phyloP scores from a whole-genome alignment of 176 grass and related monocot species.

The Aegilops longissima region DNA sequence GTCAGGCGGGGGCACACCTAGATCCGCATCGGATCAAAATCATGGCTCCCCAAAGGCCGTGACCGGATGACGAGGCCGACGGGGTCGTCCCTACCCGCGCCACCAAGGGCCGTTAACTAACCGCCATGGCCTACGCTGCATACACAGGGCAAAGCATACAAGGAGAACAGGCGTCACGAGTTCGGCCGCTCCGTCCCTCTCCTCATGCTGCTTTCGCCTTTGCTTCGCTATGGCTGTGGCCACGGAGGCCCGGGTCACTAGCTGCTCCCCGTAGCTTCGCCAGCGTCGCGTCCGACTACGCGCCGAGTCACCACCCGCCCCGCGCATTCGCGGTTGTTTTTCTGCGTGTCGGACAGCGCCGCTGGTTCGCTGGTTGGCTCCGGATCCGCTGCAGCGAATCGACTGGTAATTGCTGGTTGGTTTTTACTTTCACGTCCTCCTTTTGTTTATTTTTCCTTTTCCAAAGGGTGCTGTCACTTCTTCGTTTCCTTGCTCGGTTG shows the following conservation, averaged over 20 bases:
- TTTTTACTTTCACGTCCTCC: not conserved
- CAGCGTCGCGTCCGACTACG: conserved; percentile 10
- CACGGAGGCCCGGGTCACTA: conserved; percentile 5
- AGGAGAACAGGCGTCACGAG: not conserved
- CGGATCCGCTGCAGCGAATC: not conserved
- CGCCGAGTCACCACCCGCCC: not conserved
- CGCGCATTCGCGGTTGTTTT: not conserved
- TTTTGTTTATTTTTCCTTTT: not conserved
- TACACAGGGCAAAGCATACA: not conserved
- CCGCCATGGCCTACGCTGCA: not conserved
- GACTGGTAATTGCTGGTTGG: too few species aligned
- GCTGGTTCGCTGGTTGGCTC: not conserved
- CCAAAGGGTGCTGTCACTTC: not conserved
- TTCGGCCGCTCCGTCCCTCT: not conserved
- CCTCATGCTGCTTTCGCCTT: not conserved
- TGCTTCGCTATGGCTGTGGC: not conserved
- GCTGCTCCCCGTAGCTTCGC: not conserved
- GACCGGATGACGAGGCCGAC: conserved; percentile 2
- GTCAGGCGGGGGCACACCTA: conserved; percentile 21
- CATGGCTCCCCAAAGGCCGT: conserved; percentile 17
- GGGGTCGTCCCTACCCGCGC: not conserved
- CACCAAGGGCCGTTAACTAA: not conserved
- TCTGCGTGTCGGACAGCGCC: not conserved
- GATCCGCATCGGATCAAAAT: conserved; percentile 8
- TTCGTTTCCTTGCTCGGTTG: not conserved